These are phyloP conservation scores for Phytophthora hibernalis DNA, from an alignment of 352 stramenopile species.

Conservation along the genomic window DNA sequence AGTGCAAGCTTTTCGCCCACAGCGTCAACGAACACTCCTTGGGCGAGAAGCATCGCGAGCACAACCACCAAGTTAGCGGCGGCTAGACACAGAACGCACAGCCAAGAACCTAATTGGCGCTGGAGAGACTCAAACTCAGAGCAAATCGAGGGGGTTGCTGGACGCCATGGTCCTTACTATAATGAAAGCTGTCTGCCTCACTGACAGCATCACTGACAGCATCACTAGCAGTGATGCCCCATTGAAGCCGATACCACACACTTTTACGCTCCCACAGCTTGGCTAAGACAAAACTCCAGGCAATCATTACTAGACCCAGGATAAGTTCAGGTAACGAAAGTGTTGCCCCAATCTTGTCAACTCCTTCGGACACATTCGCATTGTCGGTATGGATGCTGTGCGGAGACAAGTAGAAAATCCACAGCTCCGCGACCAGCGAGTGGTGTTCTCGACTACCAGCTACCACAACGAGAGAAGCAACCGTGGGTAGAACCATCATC, in stretches of 20 bases:
- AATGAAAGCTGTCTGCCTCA: not conserved
- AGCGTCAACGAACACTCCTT: conserved; percentile 34
- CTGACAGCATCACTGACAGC: too few relatives aligned
- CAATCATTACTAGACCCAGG: conserved; percentile 43
- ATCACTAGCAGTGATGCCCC: conserved; percentile 42
- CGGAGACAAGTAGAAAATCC: conserved; percentile 38
- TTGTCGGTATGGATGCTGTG: not conserved
- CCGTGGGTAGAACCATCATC: conserved; percentile 61
- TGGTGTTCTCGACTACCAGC: conserved; percentile 13
- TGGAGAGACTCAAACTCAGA: conserved; percentile 14
- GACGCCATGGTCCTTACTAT: not conserved
- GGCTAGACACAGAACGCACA: conserved; percentile 31
- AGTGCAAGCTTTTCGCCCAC: conserved; percentile 40
- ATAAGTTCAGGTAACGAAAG: conserved; percentile 14
- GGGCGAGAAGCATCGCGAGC: conserved; percentile 39
- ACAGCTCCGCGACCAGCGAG: conserved; percentile 21
- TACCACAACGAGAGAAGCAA: conserved; percentile 44
- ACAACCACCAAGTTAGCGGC: conserved; percentile 31
- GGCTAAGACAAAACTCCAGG: conserved; percentile 59
- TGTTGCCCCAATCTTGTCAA: conserved; percentile 9
- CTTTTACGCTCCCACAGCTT: conserved; percentile 70
- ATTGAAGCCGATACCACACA: conserved; percentile 68
- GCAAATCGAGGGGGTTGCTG: conserved; percentile 8
- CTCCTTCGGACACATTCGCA: not conserved
- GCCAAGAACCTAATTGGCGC: conserved; percentile 20